These are phyloP conservation scores for Orbilia ellipsospora DNA, from an alignment of 2,329 filamentous ascomycete genomes.

Conservation along the genomic window DNA sequence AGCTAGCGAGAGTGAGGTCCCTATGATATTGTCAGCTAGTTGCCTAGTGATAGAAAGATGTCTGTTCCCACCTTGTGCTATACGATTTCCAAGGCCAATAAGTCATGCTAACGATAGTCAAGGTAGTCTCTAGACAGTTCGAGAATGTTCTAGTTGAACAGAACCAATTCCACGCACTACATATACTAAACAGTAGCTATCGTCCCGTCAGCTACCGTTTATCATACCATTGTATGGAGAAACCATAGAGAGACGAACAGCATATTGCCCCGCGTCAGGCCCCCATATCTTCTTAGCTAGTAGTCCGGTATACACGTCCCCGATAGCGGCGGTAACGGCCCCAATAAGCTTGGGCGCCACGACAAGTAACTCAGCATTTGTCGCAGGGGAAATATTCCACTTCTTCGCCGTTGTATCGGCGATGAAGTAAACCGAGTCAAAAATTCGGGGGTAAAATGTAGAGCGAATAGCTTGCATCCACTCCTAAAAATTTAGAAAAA, in stretches of 20 bases:
- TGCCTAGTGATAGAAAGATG: constrained; percentile 37
- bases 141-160: constrained; percentile 92
- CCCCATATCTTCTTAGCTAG: constrained; percentile 81
- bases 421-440: constrained; percentile 77
- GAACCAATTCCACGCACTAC: constrained; percentile 96
- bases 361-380: constrained; percentile 75
- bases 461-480: constrained; percentile 89
- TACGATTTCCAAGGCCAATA: constrained; percentile 85
- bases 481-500: constrained; percentile 71
- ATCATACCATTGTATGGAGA: too few species aligned
- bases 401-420: constrained; percentile 70
- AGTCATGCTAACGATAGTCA: constrained; percentile 82
- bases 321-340: constrained; percentile 78
- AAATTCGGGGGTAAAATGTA: constrained; percentile 88
- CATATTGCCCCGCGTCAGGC: constrained; percentile 72
- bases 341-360: constrained; percentile 80
- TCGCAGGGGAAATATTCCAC: constrained; percentile 68
- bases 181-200: constrained; percentile 76
- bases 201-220: too few species aligned
- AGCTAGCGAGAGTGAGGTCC: constrained; percentile 56
- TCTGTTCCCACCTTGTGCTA: constrained; percentile 59
- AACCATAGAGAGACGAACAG: constrained; percentile 68
- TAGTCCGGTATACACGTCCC: constrained; percentile 89
- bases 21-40: constrained; percentile 39
- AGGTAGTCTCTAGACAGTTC: constrained; percentile 89